A percentile compares a stretch with the other conserved stretches of the same genome.
These are phyloP conservation scores for Taiwanofungus camphoratus DNA, from an alignment of 1,284 basidiomycete genomes.

Conservation along the genomic window DNA sequence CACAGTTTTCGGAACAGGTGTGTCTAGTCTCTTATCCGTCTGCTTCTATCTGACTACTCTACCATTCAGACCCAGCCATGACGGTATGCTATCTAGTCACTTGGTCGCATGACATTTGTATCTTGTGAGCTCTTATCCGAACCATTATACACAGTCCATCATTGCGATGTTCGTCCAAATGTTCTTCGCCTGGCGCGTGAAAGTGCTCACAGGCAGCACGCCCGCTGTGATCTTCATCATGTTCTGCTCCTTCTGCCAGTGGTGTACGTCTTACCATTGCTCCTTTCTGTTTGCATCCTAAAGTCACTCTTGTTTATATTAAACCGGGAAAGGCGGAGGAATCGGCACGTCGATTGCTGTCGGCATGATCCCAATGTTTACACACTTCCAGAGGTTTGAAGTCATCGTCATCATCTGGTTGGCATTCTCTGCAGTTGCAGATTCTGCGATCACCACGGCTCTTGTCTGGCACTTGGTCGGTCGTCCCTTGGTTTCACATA, in stretches of 20 bases:
- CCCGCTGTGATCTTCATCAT: slow-evolving; percentile 22
- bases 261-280: slow-evolving; percentile 20
- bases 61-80: slow-evolving; percentile 27
- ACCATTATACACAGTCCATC: slow-evolving; percentile 28
- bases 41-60: background rate
- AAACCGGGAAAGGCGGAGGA: slow-evolving; percentile 29
- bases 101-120: background rate
- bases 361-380: slow-evolving; percentile 30
- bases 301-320: too few relatives aligned
- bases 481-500: too few relatives aligned
- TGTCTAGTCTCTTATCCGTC: background rate
- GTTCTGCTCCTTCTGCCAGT: slow-evolving; percentile 26
- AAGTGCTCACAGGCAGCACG: slow-evolving; percentile 30
- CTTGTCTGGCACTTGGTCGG: slow-evolving; percentile 29
- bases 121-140: too few relatives aligned
- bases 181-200: slow-evolving; percentile 40
- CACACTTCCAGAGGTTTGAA: slow-evolving; percentile 31
- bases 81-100: slow-evolving; percentile 18
- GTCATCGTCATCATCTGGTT: slow-evolving; percentile 34
- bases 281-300: background rate
- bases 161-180: slow-evolving; percentile 35
- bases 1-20: slow-evolving; percentile 30
- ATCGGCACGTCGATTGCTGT: slow-evolving; percentile 31
- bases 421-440: slow-evolving; percentile 28
- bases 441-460: slow-evolving; percentile 26